phyloP scores from a whole-genome alignment of 441 rosid genomes.

The Rhodomyrtus psidioides region DNA sequence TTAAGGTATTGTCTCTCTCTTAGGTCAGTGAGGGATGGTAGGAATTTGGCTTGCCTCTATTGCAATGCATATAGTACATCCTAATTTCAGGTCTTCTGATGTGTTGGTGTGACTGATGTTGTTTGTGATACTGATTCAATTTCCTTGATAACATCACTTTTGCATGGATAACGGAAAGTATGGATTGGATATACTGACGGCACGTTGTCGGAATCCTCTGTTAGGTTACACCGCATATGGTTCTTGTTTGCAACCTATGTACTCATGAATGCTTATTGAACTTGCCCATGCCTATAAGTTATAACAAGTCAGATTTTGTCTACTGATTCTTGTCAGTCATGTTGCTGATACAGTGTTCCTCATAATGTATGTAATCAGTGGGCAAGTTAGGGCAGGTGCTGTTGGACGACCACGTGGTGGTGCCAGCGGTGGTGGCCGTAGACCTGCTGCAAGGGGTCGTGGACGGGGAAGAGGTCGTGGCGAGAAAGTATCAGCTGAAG shows the following conservation, averaged over 20 bases:
- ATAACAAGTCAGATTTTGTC: neutral
- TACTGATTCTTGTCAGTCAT: neutral
- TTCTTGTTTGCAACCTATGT: neutral
- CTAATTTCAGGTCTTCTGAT: neutral
- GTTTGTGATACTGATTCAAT: neutral
- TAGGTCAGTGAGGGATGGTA: neutral
- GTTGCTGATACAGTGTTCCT: neutral
- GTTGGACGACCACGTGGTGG: slow-evolving; percentile 45
- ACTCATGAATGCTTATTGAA: neutral
- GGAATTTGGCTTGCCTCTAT: neutral
- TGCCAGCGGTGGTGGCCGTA: slow-evolving; percentile 35
- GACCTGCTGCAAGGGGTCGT: slow-evolving; percentile 47
- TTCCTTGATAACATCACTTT: neutral
- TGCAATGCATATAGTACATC: neutral
- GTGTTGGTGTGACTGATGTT: neutral
- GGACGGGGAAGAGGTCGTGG: slow-evolving; percentile 66
- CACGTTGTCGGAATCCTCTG: neutral
- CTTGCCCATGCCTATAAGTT: neutral
- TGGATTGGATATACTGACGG: neutral
- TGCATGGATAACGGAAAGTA: neutral
- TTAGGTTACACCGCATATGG: neutral
- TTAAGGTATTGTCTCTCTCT: neutral
- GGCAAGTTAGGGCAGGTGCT: slow-evolving; percentile 47
- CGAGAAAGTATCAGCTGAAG: slow-evolving; percentile 85
- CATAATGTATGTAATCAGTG: slow-evolving; percentile 19